phyloP scores from a whole-genome alignment of 202 grass and related monocot genomes.

The Elaeis oleifera region DNA sequence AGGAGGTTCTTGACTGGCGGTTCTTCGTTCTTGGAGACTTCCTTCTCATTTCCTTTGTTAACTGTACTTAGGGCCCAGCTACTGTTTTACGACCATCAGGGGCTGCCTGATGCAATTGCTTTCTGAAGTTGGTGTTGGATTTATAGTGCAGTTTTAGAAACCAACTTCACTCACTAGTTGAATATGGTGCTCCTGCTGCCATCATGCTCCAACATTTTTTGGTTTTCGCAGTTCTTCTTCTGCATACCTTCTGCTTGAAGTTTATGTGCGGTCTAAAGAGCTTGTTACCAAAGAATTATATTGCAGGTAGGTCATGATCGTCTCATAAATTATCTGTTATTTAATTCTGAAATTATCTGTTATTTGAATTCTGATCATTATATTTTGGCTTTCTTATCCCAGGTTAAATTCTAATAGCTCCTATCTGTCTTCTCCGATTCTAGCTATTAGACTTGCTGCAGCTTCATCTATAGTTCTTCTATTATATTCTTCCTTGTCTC shows the following conservation, averaged over 20 bases:
- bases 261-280: slow-evolving; percentile 38
- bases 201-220: slow-evolving; percentile 32
- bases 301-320: background rate
- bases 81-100: slow-evolving; percentile 19
- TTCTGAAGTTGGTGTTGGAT: slow-evolving; percentile 37
- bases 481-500: too few relatives aligned
- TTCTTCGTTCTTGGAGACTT: slow-evolving; percentile 83
- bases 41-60: slow-evolving; percentile 75
- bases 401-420: too few relatives aligned
- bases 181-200: slow-evolving; percentile 41
- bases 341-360: too few relatives aligned
- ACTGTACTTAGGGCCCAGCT: slow-evolving; percentile 62
- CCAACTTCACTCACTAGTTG: slow-evolving; percentile 27
- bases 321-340: too few relatives aligned
- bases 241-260: slow-evolving; percentile 30
- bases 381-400: too few relatives aligned
- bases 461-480: too few relatives aligned
- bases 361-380: too few relatives aligned
- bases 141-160: slow-evolving; percentile 18
- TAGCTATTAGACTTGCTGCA: too few relatives aligned
- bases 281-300: slow-evolving; percentile 11
- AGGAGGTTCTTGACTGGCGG: slow-evolving; percentile 95
- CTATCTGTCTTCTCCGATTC: too few relatives aligned
- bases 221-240: slow-evolving; percentile 31
- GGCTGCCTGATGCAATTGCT: slow-evolving; percentile 41